phyloP scores from a whole-genome alignment of 2,329 filamentous ascomycete genomes.

The Colletotrichum liaoningense region DNA sequence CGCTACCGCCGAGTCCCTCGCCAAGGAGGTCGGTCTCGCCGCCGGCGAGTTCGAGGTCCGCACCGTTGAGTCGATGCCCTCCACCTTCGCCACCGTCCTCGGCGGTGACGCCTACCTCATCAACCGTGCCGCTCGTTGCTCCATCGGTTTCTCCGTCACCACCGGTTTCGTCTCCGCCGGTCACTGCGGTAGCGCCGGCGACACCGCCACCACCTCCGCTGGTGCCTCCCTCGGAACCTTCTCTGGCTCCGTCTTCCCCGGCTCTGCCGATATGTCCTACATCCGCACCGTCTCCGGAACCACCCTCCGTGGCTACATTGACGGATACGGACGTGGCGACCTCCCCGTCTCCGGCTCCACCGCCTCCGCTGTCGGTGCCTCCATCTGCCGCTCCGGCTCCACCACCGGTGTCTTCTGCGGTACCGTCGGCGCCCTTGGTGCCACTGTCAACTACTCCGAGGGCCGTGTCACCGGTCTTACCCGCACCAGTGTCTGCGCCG shows the following conservation, averaged over 20 bases:
- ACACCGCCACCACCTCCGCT: constrained; percentile 44
- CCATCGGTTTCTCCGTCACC: constrained; percentile 53
- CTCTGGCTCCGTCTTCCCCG: constrained; percentile 51
- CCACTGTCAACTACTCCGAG: constrained; percentile 51
- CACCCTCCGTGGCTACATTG: constrained; percentile 46
- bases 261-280: constrained; percentile 51
- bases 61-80: constrained; percentile 47
- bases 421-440: constrained; percentile 47
- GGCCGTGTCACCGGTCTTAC: constrained; percentile 53
- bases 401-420: constrained; percentile 54
- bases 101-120: constrained; percentile 54
- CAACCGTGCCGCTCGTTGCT: constrained; percentile 47
- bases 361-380: constrained; percentile 46
- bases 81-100: constrained; percentile 47
- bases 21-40: constrained; percentile 49
- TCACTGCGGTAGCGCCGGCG: constrained; percentile 50
- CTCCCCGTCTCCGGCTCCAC: constrained; percentile 52
- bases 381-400: constrained; percentile 55
- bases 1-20: constrained; percentile 48
- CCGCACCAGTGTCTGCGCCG: constrained; percentile 52
- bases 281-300: constrained; percentile 48
- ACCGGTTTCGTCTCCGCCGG: constrained; percentile 53
- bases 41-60: constrained; percentile 50
- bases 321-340: constrained; percentile 48
- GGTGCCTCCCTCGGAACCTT: constrained; percentile 49